These are phyloP conservation scores for Miscanthus lutarioriparius DNA, from an alignment of 176 grass and related monocot genomes.

Conservation along the genomic window DNA sequence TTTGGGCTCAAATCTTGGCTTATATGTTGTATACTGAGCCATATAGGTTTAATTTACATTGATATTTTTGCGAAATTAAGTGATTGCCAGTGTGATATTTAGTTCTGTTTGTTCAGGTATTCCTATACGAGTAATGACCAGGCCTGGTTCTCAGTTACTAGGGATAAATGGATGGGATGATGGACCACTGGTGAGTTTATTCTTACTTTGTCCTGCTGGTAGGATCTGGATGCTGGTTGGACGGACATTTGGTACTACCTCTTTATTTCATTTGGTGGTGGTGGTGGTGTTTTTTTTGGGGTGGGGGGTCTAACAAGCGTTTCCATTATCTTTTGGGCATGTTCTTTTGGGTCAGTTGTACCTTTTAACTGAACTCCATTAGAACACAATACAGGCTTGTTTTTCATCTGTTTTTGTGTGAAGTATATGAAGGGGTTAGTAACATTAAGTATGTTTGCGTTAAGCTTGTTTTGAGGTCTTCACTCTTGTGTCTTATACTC, in stretches of 20 bases:
- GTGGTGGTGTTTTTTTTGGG: neutral
- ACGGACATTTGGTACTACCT: neutral
- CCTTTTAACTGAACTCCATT: neutral
- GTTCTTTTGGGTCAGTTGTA: neutral
- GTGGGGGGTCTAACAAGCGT: neutral
- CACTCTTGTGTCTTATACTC: constrained; percentile 9
- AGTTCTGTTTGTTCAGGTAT: constrained; percentile 60
- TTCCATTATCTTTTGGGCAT: neutral
- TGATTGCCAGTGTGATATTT: constrained; percentile 40
- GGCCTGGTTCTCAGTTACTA: constrained; percentile 86
- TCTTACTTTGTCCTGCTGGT: constrained; percentile 31
- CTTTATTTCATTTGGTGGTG: neutral
- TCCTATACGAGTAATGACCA: constrained; percentile 69
- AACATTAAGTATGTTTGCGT: neutral
- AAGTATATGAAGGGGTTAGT: neutral
- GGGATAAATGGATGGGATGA: constrained; percentile 96
- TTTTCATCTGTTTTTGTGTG: neutral
- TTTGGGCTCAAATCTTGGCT: neutral
- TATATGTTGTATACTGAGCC: neutral
- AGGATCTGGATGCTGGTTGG: neutral
- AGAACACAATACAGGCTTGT: neutral
- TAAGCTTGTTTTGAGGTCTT: neutral
- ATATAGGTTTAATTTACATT: constrained; percentile 13
- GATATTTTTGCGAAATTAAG: constrained; percentile 15
- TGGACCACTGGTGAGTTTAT: constrained; percentile 84